Evolutionary conservation across 2,329 filamentous ascomycete genomes (phyloP).

Genomic region (Diaporthe longicolla): DNA sequence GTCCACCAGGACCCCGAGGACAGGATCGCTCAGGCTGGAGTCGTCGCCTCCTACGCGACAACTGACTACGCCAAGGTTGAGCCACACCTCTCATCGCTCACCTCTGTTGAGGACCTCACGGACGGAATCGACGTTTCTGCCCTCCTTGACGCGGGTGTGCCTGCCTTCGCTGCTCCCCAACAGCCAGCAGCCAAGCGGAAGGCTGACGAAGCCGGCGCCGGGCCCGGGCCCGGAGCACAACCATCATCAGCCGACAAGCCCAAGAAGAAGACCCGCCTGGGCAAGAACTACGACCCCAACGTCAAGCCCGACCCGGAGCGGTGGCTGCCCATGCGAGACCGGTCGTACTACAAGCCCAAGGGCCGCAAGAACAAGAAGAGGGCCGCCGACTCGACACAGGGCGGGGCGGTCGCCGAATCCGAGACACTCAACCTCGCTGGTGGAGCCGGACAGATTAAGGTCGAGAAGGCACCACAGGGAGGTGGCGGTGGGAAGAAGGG

Average conservation of each 20-base stretch:
- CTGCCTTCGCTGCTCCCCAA: conserved; percentile 58
- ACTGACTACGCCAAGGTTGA: conserved; percentile 69
- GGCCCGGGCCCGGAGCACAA: not conserved
- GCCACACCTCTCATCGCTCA: conserved; percentile 69
- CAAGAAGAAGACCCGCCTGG: conserved; percentile 68
- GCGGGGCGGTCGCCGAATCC: conserved; percentile 83
- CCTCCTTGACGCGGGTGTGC: conserved; percentile 78
- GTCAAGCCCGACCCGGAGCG: conserved; percentile 91
- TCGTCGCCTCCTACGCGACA: conserved; percentile 85
- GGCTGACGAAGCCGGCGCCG: conserved; percentile 5
- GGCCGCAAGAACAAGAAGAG: conserved; percentile 93
- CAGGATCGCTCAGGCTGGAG: conserved; percentile 80
- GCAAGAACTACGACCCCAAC: conserved; percentile 80
- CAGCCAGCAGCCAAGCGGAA: conserved; percentile 51
- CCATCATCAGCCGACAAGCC: conserved; percentile 48
- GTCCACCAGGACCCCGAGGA: conserved; percentile 77
- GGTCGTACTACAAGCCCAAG: conserved; percentile 90
- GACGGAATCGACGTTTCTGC: conserved; percentile 71
- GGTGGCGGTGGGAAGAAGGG: conserved; percentile 59
- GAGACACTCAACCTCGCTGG: conserved; percentile 75
- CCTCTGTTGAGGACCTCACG: conserved; percentile 73
- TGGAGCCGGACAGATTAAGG: conserved; percentile 73
- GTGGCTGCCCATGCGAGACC: conserved; percentile 92
- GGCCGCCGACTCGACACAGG: conserved; percentile 84
- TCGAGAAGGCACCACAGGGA: conserved; percentile 68